Evolutionary conservation across 163 green algal species (phyloP), one percentile per base, ranked within the genome.

Genomic region (Scenedesmus sp.): DNA sequence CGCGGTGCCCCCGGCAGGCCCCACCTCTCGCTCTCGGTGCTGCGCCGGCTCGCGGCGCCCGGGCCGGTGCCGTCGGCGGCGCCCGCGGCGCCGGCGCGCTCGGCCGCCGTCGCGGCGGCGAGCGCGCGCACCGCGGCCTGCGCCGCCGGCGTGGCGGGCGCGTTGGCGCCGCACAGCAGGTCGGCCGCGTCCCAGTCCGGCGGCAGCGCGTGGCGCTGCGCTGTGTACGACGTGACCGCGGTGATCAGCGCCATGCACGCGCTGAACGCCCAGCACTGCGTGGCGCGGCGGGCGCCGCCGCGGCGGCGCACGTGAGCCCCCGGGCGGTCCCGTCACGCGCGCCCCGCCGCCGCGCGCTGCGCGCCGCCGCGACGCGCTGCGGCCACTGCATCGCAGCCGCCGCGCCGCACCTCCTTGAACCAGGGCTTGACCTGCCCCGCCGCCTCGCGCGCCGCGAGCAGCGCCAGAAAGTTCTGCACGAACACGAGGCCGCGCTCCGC

Each of bases 401-500:
- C n/a, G n/a, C 31, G 28, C 45, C 76, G 36, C 48, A 88, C 90
- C 78, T 94, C 86, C 26, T 86, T 81, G 54, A 94, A 88, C 78
- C 86, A 84, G 1, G 70, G 77, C 36, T 84, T 84, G 18, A 86
- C 36, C 24, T 54, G 15, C 14, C 70, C 80, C 2, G 60, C 67
- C 3, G 58, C 63, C 77, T 88, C 63, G 14, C 79, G 77, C 75
- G 76, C 71, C n/a, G 29, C 74, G 70, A 94, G 80, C 57, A 86
- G 60, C n/a, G 63, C 47, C 3, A 73, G 60, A 24, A 89, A 85
- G 10, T 65, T 75, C 6, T 75, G 81, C 26, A 94, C 78, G 77
- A 95, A 95, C 22, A 80, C 60, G 57, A 94, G 83, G 7, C 87
- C 90, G 0, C 86, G 75, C 44, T 95, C 85, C 17, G 86, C 87